Evolutionary conservation across 1,139 yeast species (phyloP), one percentile per base, ranked within the genome.

Genomic region (Yamadazyma dushanensis): DNA sequence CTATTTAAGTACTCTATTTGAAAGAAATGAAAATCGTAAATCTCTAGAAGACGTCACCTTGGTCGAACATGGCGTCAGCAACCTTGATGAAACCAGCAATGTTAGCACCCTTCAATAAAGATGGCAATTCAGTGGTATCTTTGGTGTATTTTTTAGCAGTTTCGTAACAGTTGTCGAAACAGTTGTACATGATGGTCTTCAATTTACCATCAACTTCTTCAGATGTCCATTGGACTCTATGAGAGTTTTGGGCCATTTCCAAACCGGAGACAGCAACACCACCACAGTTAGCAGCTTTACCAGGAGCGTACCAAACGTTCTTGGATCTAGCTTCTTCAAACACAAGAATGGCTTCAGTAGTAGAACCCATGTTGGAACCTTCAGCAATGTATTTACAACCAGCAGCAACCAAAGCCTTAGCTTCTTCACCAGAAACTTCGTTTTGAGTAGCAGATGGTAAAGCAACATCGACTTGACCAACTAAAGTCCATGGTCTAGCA

Each of bases 341-440:
- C 44, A 86, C 89, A 50, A 83, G 89, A 54, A 92, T 88, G 53
- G 98, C 98, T 66, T 90, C 97, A 69, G 84, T 84, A 54, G 97
- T 90, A 53, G 96, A 90, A 62, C 98, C 97, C 98, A 92, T 92
- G 75, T 92, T 92, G 60, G 97, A 92, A 63, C 98, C 98, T 78
- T 92, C 98, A 55, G 98, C 97, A 60, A 92, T 80, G 74, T 67
- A 90, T 72, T 84, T 85, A 69, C 85, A 82, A 58, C 97, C 97
- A 51, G 92, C 84, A 53, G 85, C 90, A 51, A 90, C 82, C 61
- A 92, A 80, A 56, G 90, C 89, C 75, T 84, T 81, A 49, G 98
- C 98, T 76, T 92, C 98, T 50, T 83, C 95, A 57, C 92, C 97
- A 53, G 94, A 82, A 51, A 92, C 90, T 76, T 92, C 98, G 70